These are phyloP conservation scores for Sphaerobolus stellatus DNA, from an alignment of 1,284 basidiomycete genomes.

Conservation along the genomic window DNA sequence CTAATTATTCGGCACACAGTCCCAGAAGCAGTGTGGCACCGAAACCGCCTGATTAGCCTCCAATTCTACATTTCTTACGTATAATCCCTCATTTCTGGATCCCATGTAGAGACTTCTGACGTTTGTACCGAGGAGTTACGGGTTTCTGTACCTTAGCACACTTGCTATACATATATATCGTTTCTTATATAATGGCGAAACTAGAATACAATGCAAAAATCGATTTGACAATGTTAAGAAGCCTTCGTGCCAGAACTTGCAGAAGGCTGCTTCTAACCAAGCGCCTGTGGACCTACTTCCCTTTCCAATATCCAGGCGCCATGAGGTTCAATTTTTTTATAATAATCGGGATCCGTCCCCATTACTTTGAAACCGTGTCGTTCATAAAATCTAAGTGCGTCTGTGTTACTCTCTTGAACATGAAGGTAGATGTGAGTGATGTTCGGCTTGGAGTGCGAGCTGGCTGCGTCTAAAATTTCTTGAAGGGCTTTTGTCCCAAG, in stretches of 20 bases:
- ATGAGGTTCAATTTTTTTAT: slow-evolving; percentile 76
- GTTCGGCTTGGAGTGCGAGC: slow-evolving; percentile 53
- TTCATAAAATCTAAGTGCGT: slow-evolving; percentile 76
- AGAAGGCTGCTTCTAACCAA: no score
- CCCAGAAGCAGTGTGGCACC: slow-evolving; percentile 64
- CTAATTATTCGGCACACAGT: slow-evolving; percentile 20
- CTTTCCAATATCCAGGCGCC: slow-evolving; percentile 80
- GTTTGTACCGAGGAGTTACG: no score
- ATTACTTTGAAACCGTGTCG: slow-evolving; percentile 70
- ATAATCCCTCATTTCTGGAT: no score
- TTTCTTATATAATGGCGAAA: no score
- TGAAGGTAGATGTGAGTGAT: slow-evolving; percentile 73
- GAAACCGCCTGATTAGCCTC: slow-evolving; percentile 55
- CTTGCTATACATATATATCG: no score
- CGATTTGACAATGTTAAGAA: no score
- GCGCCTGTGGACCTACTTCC: slow-evolving; percentile 34
- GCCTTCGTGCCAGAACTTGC: no score
- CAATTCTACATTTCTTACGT: no score
- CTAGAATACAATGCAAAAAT: no score
- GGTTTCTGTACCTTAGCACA: no score
- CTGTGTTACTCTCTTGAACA: slow-evolving; percentile 71
- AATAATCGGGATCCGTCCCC: slow-evolving; percentile 66
- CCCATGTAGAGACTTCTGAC: no score
- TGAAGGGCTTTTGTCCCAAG: slow-evolving; percentile 69
- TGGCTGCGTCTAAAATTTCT: slow-evolving; percentile 61